Percentiles rank a stretch among this genome's conserved stretches.
Evolutionary conservation across 495 filamentous ascomycete species (phyloP).

Genomic region (Aspergillus leporis): DNA sequence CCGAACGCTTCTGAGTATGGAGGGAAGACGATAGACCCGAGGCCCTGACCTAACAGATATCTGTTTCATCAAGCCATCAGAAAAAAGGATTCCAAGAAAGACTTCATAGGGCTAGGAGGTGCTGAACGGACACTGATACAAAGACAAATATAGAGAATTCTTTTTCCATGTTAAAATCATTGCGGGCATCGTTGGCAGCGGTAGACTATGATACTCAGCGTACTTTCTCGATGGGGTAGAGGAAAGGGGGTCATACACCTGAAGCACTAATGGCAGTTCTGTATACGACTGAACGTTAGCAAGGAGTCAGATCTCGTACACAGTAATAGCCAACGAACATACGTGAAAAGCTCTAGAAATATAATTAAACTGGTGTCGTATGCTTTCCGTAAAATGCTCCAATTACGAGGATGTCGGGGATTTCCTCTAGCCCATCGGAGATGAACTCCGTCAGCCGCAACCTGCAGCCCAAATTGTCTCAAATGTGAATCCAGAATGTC

Average conservation of each 20-base stretch:
- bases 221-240: not conserved
- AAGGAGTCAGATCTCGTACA: not conserved
- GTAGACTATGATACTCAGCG: constrained; percentile 28
- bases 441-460: constrained; percentile 37
- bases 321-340: constrained; percentile 10
- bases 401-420: constrained; percentile 43
- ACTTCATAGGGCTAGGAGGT: constrained; percentile 4
- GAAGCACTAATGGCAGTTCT: constrained; percentile 45
- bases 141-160: constrained; percentile 41
- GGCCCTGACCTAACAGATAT: constrained; percentile 50
- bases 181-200: constrained; percentile 32
- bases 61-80: constrained; percentile 20
- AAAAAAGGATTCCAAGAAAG: not conserved
- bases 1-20: constrained; percentile 55
- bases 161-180: constrained; percentile 31
- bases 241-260: constrained; percentile 30
- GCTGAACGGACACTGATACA: constrained; percentile 33
- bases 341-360: constrained; percentile 45
- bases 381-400: constrained; percentile 33
- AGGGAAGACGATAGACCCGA: constrained; percentile 52
- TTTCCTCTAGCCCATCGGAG: constrained; percentile 39
- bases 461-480: constrained; percentile 28
- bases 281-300: not conserved
- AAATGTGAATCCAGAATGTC: constrained; percentile 21
- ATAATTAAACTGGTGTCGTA: constrained; percentile 39